phyloP scores from a whole-genome alignment of 1,139 yeast species.

The Kluyveromyces sp. region DNA sequence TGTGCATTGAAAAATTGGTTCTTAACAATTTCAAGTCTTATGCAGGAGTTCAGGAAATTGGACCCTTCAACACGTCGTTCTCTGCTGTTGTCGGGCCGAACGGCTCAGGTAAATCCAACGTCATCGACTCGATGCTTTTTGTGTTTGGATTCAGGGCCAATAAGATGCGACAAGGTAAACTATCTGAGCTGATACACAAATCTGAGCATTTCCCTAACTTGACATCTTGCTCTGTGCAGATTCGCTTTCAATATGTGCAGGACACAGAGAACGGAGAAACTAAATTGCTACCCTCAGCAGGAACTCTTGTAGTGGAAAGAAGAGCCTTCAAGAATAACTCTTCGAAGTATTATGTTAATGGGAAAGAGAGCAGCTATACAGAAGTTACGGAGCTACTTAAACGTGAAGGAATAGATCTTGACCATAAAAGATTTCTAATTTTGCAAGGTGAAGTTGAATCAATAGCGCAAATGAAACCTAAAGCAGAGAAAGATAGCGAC shows the following conservation, averaged over 20 bases:
- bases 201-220: slow-evolving; percentile 65
- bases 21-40: slow-evolving; percentile 89
- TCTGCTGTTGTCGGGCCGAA: slow-evolving; percentile 99
- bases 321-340: slow-evolving; percentile 70
- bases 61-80: slow-evolving; percentile 90
- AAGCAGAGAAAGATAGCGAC: slow-evolving; percentile 86
- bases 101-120: slow-evolving; percentile 97
- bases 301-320: slow-evolving; percentile 59
- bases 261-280: slow-evolving; percentile 46
- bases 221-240: slow-evolving; percentile 81
- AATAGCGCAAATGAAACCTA: slow-evolving; percentile 97
- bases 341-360: slow-evolving; percentile 74
- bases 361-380: slow-evolving; percentile 60
- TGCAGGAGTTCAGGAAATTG: slow-evolving; percentile 90
- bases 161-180: slow-evolving; percentile 93
- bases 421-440: slow-evolving; percentile 88
- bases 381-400: slow-evolving; percentile 72
- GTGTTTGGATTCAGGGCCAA: slow-evolving; percentile 96
- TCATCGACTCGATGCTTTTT: slow-evolving; percentile 89
- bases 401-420: slow-evolving; percentile 87
- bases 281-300: slow-evolving; percentile 37
- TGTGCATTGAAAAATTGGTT: slow-evolving; percentile 68
- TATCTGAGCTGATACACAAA: slow-evolving; percentile 85
- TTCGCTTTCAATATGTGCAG: slow-evolving; percentile 74
- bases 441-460: slow-evolving; percentile 98